Evolutionary conservation across 176 grass and related monocot species (phyloP).

Genomic region (Carex myosuroides): DNA sequence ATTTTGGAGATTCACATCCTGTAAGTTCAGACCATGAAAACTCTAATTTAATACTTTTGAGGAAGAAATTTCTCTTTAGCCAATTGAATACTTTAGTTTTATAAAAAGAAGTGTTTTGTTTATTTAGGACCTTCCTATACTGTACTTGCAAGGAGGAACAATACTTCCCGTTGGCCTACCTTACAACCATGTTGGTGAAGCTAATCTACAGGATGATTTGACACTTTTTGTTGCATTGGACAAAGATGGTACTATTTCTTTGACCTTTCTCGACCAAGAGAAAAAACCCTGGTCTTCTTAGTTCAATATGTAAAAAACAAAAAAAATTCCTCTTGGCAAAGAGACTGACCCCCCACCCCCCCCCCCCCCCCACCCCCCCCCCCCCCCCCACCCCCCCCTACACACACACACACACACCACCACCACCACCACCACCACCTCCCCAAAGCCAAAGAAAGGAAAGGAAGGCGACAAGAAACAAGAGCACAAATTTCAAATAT

Average conservation of each 20-base stretch:
- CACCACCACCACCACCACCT: too few relatives aligned
- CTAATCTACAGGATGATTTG: slow-evolving; percentile 72
- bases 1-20: slow-evolving; percentile 85
- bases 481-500: background rate
- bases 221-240: slow-evolving; percentile 71
- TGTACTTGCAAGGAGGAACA: slow-evolving; percentile 75
- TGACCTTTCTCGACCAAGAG: background rate
- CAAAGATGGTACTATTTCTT: slow-evolving; percentile 54
- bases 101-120: background rate
- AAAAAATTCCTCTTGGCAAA: too few relatives aligned
- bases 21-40: slow-evolving; percentile 37
- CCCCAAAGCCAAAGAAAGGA: too few relatives aligned
- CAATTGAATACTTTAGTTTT: background rate
- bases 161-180: slow-evolving; percentile 80
- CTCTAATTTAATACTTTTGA: background rate
- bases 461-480: background rate
- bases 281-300: background rate
- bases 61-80: background rate
- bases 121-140: slow-evolving; percentile 64
- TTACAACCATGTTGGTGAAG: slow-evolving; percentile 81
- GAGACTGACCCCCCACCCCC: too few relatives aligned
- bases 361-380: too few relatives aligned
- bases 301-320: background rate
- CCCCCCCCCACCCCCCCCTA: too few relatives aligned
- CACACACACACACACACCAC: too few relatives aligned